Conservation (phyloP, 352 stramenopile species). For the Phytophthora macrochlamydospora region DNA sequence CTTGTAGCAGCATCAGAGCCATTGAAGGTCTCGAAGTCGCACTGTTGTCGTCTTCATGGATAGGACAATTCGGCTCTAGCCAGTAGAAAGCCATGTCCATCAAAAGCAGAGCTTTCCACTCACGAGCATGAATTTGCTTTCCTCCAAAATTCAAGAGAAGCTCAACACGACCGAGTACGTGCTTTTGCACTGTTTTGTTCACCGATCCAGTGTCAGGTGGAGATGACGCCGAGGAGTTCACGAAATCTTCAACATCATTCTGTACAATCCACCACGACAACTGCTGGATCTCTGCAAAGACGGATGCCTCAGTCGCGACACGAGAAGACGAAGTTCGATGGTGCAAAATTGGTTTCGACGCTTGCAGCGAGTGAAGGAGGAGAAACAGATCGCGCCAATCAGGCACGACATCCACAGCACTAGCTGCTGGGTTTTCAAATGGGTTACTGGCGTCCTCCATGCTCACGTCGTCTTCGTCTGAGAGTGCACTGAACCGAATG, state of each 20-base stretch:
- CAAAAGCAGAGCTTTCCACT: conserved; percentile 82
- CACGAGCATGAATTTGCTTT: conserved; percentile 61
- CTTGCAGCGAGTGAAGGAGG: conserved; percentile 74
- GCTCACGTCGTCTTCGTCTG: conserved; percentile 4
- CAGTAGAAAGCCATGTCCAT: conserved; percentile 77
- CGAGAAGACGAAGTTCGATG: conserved; percentile 62
- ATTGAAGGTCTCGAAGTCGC: conserved; percentile 19
- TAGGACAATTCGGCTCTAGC: conserved; percentile 37
- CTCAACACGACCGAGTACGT: conserved; percentile 40
- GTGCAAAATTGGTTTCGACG: conserved; percentile 81
- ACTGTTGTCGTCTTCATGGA: background rate
- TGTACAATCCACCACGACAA: conserved; percentile 48
- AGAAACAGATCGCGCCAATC: conserved; percentile 71
- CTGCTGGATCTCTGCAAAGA: conserved; percentile 53
- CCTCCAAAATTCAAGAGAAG: conserved; percentile 68
- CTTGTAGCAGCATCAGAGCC: conserved; percentile 34
- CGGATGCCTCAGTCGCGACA: conserved; percentile 48
- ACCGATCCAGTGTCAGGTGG: background rate
- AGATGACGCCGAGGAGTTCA: conserved; percentile 6
- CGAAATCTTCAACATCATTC: conserved; percentile 23
- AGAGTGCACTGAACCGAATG: conserved; percentile 32
- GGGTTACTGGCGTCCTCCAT: conserved; percentile 10
- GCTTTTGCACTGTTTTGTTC: conserved; percentile 29
- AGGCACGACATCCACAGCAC: conserved; percentile 17
- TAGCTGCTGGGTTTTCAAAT: conserved; percentile 8